These are phyloP conservation scores for Salvia rosmarinus DNA, from an alignment of 257 asterid species.

Conservation along the genomic window DNA sequence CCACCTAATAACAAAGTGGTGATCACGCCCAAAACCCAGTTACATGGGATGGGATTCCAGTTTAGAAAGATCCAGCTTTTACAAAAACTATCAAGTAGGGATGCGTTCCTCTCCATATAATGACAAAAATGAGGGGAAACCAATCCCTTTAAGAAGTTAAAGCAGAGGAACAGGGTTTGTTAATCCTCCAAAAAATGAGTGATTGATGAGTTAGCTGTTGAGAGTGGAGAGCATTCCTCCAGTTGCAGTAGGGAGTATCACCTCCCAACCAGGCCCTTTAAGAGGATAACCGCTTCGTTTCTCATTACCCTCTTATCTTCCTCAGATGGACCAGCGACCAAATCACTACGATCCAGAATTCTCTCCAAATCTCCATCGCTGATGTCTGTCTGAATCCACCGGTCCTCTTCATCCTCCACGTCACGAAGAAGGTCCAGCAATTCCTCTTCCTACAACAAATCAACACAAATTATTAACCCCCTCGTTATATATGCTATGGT, in stretches of 20 bases:
- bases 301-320: conserved; percentile 23
- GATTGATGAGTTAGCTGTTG: conserved; percentile 46
- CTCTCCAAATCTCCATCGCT: conserved; percentile 76
- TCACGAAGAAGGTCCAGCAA: conserved; percentile 74
- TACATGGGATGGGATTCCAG: not conserved
- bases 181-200: not conserved
- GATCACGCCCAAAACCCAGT: too few relatives aligned
- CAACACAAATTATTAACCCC: not conserved
- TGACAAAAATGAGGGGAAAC: conserved; percentile 47
- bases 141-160: not conserved
- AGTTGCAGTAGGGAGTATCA: conserved; percentile 69
- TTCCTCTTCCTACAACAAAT: conserved; percentile 73
- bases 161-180: not conserved
- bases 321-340: conserved; percentile 36
- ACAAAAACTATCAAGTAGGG: not conserved
- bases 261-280: conserved; percentile 99
- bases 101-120: conserved; percentile 38
- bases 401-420: conserved; percentile 71
- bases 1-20: not conserved
- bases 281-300: conserved; percentile 48
- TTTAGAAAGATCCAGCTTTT: not conserved
- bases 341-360: conserved; percentile 83
- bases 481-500: not conserved
- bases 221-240: conserved; percentile 91
- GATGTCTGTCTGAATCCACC: conserved; percentile 82